Evolutionary conservation across 305 asterid genomes (phyloP), one percentile per base, ranked within the genome.

Genomic region (Fraxinus platypoda): DNA sequence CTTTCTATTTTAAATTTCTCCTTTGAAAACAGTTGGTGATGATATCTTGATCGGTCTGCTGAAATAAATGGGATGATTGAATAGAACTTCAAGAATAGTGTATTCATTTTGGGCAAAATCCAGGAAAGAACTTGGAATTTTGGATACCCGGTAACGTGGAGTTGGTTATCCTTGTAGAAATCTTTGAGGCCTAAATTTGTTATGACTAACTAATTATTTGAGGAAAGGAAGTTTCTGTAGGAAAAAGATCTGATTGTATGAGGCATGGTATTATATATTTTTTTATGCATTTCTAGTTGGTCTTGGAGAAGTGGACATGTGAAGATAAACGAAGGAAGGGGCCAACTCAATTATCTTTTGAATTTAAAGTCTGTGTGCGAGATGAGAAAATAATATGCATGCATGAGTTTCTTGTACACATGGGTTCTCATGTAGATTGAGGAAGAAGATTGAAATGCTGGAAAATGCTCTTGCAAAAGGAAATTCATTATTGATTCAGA

Each of bases 351-450:
- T 46, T 30, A 71, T 75, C 19, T 31, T 46, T 66, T 57, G 59
- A 81, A 62, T 76, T 77, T 80, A 75, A 70, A 82, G 81, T 52
- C 86, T 77, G 78, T 81, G 62, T 62, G 17, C 41, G 57, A 80
- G 72, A 66, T 74, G 81, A 43, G 73, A 19, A 66, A 43, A 77
- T 76, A 52, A 66, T 31, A 15, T 70, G 75, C 19, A 70, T 35
- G 68, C 19, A 70, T 35, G 68, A 71, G n/a, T 37, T 83, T 57
- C 8, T 8, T 74, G 66, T 49, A 8, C 13, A 9, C 28, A 57
- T 21, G 4, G 68, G 4, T 57, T 34, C n/a, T 33, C 62, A 78
- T 84, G 54, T 28, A 57, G 52, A 75, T 62, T 11, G n/a, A 64
- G 33, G 7, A 64, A 64, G 73, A 25, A 64, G 34, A 25, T 70